A percentile compares a stretch with the other conserved stretches of the same genome.
Conservation (phyloP, 2,329 filamentous ascomycete species). For the Ophiostoma triangulosporum region DNA sequence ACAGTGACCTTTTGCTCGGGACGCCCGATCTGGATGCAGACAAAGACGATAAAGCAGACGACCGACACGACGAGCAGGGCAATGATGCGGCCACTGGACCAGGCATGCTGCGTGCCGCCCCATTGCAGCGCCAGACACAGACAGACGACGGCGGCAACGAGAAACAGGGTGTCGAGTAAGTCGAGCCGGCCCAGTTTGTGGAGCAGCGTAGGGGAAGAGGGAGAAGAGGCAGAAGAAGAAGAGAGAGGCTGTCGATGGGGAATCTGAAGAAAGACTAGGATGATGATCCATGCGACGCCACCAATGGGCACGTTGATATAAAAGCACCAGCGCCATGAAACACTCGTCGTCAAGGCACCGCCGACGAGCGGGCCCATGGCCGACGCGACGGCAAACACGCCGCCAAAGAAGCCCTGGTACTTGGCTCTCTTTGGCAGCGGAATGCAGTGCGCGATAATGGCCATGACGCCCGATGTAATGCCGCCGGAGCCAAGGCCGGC, state of each 20-base stretch:
- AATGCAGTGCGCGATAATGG: conserved; percentile 22
- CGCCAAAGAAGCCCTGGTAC: conserved; percentile 24
- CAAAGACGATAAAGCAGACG: conserved; percentile 18
- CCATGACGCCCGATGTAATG: conserved; percentile 25
- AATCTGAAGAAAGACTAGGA: conserved; percentile 18
- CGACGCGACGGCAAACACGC: conserved; percentile 23
- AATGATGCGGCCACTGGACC: conserved; percentile 21
- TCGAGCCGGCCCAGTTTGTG: conserved; percentile 25
- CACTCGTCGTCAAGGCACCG: conserved; percentile 23
- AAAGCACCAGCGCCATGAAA: conserved; percentile 27
- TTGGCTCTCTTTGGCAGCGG: conserved; percentile 22
- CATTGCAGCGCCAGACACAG: conserved; percentile 32
- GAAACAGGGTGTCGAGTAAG: conserved; percentile 11
- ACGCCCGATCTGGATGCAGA: conserved; percentile 21
- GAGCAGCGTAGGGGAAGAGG: neutral
- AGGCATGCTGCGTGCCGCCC: conserved; percentile 23
- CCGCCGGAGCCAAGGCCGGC: conserved; percentile 26
- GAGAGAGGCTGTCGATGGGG: too few relatives aligned
- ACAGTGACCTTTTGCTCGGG: conserved; percentile 23
- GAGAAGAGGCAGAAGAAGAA: too few relatives aligned
- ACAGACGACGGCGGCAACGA: conserved; percentile 23
- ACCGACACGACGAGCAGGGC: conserved; percentile 19
- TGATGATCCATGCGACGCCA: conserved; percentile 18
- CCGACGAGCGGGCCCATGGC: conserved; percentile 25
- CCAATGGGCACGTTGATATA: conserved; percentile 28